These are phyloP conservation scores for Colletotrichum salicis DNA, from an alignment of 2,329 filamentous ascomycete species.

Conservation along the genomic window DNA sequence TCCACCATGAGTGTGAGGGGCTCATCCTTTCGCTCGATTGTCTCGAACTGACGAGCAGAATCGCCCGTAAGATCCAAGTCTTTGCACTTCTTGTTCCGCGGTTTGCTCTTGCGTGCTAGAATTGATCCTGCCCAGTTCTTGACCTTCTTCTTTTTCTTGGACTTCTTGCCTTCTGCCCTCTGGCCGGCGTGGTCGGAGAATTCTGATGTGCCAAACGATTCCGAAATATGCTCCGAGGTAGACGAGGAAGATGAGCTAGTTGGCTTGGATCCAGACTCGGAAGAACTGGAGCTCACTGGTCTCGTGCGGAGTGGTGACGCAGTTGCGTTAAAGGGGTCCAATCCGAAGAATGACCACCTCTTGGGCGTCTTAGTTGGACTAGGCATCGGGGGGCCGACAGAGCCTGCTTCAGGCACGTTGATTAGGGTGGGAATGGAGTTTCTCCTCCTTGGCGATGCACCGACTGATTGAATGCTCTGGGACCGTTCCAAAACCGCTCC, in stretches of 20 bases:
- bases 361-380: constrained; percentile 64
- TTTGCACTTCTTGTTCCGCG: constrained; percentile 50
- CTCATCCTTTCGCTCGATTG: constrained; percentile 38
- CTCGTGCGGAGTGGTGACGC: constrained; percentile 59
- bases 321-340: constrained; percentile 64
- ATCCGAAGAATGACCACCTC: constrained; percentile 71
- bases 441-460: constrained; percentile 59
- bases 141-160: constrained; percentile 77
- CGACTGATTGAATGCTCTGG: constrained; percentile 48
- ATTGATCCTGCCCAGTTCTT: constrained; percentile 78
- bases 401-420: constrained; percentile 49
- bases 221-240: constrained; percentile 50
- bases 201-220: constrained; percentile 38
- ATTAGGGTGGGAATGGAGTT: constrained; percentile 69
- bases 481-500: constrained; percentile 73
- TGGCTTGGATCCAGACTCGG: constrained; percentile 48
- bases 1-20: constrained; percentile 37
- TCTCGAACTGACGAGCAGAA: constrained; percentile 2
- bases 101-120: constrained; percentile 70
- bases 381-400: constrained; percentile 49
- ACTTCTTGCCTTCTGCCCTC: constrained; percentile 46
- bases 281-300: constrained; percentile 59
- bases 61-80: constrained; percentile 26
- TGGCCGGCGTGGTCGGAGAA: constrained; percentile 41
- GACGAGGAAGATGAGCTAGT: constrained; percentile 38